Evolutionary conservation across 1,139 yeast species (phyloP).

Genomic region (Suhomyces taliae): DNA sequence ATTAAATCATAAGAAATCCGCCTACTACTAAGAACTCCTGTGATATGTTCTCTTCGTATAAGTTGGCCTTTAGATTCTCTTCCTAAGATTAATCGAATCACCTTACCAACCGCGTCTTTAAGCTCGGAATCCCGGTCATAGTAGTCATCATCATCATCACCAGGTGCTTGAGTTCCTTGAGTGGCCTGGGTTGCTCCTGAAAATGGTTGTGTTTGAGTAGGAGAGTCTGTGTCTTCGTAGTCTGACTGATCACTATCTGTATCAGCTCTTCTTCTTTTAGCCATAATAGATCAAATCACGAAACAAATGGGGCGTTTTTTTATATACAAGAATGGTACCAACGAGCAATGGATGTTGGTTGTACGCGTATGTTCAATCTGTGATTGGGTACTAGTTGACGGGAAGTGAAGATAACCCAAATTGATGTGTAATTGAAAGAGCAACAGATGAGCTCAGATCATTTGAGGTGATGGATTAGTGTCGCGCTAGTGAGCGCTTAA

Average conservation of each 20-base stretch:
- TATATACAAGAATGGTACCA: no score
- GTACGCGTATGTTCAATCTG: no score
- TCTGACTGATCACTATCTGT: background rate
- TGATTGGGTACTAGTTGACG: no score
- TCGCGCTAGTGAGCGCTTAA: background rate
- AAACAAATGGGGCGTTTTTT: no score
- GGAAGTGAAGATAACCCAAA: no score
- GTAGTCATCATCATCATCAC: background rate
- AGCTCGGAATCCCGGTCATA: slow-evolving; percentile 9
- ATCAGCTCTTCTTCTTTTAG: background rate
- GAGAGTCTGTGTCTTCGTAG: background rate
- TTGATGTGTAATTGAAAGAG: no score
- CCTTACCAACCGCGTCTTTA: slow-evolving; percentile 16
- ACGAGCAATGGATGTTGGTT: no score
- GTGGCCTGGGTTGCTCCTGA: background rate
- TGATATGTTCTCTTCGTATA: slow-evolving; percentile 29
- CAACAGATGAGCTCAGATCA: background rate
- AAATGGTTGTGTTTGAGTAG: background rate
- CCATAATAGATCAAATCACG: background rate
- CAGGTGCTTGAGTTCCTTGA: background rate
- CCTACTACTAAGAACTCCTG: slow-evolving; percentile 17
- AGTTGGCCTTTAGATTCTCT: slow-evolving; percentile 27
- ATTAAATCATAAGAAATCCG: slow-evolving; percentile 20
- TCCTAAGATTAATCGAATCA: slow-evolving; percentile 24
- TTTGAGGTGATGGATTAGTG: background rate